These are phyloP conservation scores for Kokia cookei DNA, from an alignment of 441 rosid genomes.

Conservation along the genomic window DNA sequence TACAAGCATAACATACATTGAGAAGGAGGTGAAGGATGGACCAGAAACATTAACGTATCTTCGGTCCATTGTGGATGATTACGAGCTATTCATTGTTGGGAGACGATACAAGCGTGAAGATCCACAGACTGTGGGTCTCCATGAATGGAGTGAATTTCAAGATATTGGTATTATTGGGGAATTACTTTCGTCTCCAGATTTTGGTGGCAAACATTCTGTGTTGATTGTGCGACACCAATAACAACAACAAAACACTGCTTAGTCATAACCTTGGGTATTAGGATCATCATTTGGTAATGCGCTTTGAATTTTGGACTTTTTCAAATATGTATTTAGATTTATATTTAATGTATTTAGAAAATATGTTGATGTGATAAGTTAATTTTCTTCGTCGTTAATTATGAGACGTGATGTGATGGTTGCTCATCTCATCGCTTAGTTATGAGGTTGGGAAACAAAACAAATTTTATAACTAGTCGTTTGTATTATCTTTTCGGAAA, in stretches of 20 bases:
- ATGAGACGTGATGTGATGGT: too few relatives aligned
- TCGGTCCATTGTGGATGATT: background rate
- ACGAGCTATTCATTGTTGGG: conserved; percentile 17
- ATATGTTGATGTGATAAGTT: too few relatives aligned
- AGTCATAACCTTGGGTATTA: background rate
- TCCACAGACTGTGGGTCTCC: background rate
- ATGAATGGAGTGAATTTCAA: conserved; percentile 4
- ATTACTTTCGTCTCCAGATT: conserved; percentile 8
- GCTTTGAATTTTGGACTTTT: too few relatives aligned
- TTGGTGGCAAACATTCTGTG: background rate
- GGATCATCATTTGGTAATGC: too few relatives aligned
- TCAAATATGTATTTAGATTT: too few relatives aligned
- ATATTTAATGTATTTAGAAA: too few relatives aligned
- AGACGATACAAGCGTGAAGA: conserved; percentile 4
- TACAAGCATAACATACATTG: background rate
- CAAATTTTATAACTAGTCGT: accelerated
- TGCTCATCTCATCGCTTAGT: accelerated
- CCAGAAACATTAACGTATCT: background rate
- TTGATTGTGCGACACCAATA: conserved; percentile 25
- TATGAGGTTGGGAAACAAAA: accelerated
- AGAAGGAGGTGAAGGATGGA: conserved; percentile 5
- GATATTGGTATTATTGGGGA: conserved; percentile 19
- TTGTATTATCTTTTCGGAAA: too few relatives aligned
- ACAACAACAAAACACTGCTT: conserved; percentile 5
- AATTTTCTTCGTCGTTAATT: too few relatives aligned